Evolutionary conservation across 1,139 yeast genomes (phyloP), one percentile per base, ranked within the genome.

Genomic region (Kodamaea sp.): DNA sequence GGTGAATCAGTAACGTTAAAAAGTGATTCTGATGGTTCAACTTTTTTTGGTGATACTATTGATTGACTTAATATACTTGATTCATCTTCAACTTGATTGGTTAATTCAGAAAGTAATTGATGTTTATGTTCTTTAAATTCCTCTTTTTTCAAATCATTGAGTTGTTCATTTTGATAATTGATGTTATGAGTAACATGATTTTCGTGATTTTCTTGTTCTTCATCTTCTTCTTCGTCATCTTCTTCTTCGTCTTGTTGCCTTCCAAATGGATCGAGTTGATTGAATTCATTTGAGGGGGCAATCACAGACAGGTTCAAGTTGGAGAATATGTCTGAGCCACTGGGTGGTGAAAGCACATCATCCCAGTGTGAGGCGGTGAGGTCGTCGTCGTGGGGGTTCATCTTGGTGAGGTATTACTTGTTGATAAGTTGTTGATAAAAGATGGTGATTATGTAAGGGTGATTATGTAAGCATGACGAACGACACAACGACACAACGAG

Each of bases 1-100:
- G 75, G 74, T 37, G 73, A 63, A 30, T 57, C 69, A 24, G 56
- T 53, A 34, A 67, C 71, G 32, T 58, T 57, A 48, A 70, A 70
- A 29, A 70, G 58, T 1, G 66, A 52, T 24, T 62, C 70, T 0
- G 57, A 41, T 0, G 55, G 42, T 11, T 45, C 45, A 20, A 47
- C 45, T 24, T 47, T 47, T 31, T 52, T 50, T 1, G 62, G 57
- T 0, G 66, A 55, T 6, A 57, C 48, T 7, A 49, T 42, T 5
- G 48, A 47, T 24, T 57, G 62, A 15, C 38, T 28, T 11, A 41
- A 28, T 5, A 40, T 7, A 31, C 34, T 40, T 23, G 53, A 57
- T 29, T 55, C 49, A 8, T 53, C 60, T 4, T 62, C 65, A 1
- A 57, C 52, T 4, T 67, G 65, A 23, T 52, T 47, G 12, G 75